Conservation (phyloP, 2,329 filamentous ascomycete genomes). For the Colletotrichum navitas region DNA sequence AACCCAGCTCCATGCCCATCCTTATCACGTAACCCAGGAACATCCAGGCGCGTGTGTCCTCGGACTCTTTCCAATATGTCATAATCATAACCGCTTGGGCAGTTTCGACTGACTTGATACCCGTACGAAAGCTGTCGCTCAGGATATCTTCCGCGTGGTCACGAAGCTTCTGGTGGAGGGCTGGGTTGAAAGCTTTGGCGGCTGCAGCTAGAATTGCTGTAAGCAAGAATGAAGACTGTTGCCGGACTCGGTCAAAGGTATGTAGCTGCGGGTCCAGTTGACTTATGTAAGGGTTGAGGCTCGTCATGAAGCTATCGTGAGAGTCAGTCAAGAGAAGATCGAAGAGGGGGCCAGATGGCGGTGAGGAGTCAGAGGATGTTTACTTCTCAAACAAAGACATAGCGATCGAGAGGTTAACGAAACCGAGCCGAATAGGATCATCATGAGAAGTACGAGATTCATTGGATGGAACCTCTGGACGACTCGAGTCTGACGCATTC, state of each 20-base stretch:
- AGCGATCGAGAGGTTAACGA: slow-evolving; percentile 25
- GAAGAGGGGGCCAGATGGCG: not conserved
- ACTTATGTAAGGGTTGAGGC: slow-evolving; percentile 56
- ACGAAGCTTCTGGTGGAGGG: slow-evolving; percentile 46
- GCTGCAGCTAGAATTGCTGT: slow-evolving; percentile 51
- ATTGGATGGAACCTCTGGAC: not conserved
- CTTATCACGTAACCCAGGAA: slow-evolving; percentile 56
- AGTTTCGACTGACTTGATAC: slow-evolving; percentile 54
- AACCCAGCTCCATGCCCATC: slow-evolving; percentile 55
- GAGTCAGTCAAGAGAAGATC: not conserved
- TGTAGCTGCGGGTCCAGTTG: slow-evolving; percentile 55
- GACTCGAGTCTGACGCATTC: slow-evolving; percentile 31
- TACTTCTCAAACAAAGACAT: slow-evolving; percentile 33
- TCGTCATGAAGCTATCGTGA: slow-evolving; percentile 51
- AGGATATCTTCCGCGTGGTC: slow-evolving; percentile 47
- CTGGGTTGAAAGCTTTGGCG: slow-evolving; percentile 53
- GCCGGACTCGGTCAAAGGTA: slow-evolving; percentile 53
- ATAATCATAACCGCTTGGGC: slow-evolving; percentile 55
- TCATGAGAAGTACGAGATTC: not conserved
- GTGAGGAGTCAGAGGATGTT: not conserved
- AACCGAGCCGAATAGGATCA: slow-evolving; percentile 18
- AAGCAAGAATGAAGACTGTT: slow-evolving; percentile 53
- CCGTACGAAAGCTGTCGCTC: slow-evolving; percentile 48
- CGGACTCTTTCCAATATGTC: slow-evolving; percentile 58
- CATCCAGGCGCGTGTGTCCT: slow-evolving; percentile 56